phyloP scores from a whole-genome alignment of 1,139 yeast species.

The Geotrichum cucujoidarum region DNA sequence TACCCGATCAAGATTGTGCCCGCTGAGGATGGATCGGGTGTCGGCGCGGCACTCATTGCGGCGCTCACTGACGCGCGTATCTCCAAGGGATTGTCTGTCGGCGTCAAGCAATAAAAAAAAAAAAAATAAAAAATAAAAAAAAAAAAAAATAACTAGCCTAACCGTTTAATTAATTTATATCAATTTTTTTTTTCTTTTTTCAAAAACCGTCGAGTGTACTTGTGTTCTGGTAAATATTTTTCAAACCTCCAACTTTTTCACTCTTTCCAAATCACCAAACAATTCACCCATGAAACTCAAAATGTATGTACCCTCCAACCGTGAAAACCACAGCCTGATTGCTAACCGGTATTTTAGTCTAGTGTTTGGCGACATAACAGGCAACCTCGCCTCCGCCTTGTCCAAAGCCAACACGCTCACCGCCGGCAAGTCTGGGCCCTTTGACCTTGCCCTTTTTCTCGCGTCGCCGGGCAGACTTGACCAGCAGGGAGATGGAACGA shows the following conservation, averaged over 20 bases:
- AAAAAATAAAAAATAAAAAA: neutral
- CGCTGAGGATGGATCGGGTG: slow-evolving; percentile 98
- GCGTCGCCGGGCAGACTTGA: neutral
- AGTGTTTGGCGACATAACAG: slow-evolving; percentile 27
- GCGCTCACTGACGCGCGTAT: slow-evolving; percentile 83
- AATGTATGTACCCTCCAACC: neutral
- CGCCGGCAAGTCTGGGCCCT: slow-evolving; percentile 28
- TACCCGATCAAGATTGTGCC: slow-evolving; percentile 80
- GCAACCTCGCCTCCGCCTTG: slow-evolving; percentile 17
- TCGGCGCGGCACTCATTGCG: slow-evolving; percentile 96
- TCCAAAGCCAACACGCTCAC: slow-evolving; percentile 25
- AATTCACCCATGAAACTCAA: neutral
- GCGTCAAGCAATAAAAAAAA: slow-evolving; percentile 40
- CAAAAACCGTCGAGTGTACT: too few relatives aligned
- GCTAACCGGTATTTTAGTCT: slow-evolving; percentile 18
- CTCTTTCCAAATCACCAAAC: neutral
- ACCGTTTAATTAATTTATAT: neutral
- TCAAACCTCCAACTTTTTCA: neutral
- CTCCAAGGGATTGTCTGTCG: slow-evolving; percentile 67
- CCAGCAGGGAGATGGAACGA: neutral
- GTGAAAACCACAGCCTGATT: neutral
- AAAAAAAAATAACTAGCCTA: neutral
- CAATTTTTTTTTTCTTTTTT: too few relatives aligned
- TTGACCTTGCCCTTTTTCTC: slow-evolving; percentile 24
- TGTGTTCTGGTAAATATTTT: too few relatives aligned